phyloP scores from a whole-genome alignment of 2,329 filamentous ascomycete species.

The Alternaria novae-zelandiae region DNA sequence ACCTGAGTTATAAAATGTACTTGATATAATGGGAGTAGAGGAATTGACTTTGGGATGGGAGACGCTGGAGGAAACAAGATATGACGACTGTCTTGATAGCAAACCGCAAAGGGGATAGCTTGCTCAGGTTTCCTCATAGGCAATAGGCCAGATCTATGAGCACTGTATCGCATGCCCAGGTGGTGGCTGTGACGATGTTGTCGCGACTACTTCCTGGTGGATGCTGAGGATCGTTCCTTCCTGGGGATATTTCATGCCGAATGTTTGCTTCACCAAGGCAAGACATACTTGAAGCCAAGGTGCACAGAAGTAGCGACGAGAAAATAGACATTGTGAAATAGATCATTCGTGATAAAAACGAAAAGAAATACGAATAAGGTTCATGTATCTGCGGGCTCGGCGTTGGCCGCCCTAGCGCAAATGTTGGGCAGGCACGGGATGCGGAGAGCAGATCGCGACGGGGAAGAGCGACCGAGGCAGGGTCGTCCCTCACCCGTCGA shows the following conservation, averaged over 20 bases:
- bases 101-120: background rate
- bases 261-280: background rate
- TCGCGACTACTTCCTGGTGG: background rate
- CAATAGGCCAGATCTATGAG: background rate
- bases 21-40: no score
- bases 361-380: background rate
- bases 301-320: no score
- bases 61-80: background rate
- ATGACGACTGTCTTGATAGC: background rate
- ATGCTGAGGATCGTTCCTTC: background rate
- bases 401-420: background rate
- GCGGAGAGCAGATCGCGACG: constrained; percentile 3
- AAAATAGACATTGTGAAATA: no score
- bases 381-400: background rate
- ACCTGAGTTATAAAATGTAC: no score
- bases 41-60: background rate
- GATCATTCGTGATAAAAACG: no score
- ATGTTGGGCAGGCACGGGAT: constrained; percentile 2
- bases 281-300: background rate
- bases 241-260: background rate
- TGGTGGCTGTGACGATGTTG: background rate
- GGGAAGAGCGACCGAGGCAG: background rate
- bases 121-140: background rate
- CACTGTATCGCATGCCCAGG: background rate
- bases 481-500: background rate